Evolutionary conservation across 2,329 filamentous ascomycete genomes (phyloP).

Genomic region (Calonectria fujianensis): DNA sequence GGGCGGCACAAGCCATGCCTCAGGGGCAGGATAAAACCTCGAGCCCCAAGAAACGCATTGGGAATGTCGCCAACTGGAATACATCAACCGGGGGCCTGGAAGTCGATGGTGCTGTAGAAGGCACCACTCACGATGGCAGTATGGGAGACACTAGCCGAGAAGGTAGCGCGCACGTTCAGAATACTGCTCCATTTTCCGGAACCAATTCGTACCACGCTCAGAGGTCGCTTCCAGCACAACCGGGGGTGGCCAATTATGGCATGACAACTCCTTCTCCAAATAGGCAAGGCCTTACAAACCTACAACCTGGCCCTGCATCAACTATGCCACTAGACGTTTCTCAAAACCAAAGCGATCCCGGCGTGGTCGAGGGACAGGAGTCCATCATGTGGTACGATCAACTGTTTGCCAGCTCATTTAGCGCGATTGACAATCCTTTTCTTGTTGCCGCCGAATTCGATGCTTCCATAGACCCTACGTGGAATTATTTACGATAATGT

Average conservation of each 20-base stretch:
- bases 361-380: constrained; percentile 56
- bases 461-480: constrained; percentile 57
- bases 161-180: not conserved
- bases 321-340: not conserved
- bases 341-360: constrained; percentile 32
- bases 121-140: not conserved
- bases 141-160: not conserved
- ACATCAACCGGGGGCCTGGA: not conserved
- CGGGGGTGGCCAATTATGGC: not conserved
- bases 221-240: not conserved
- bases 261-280: not conserved
- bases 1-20: not conserved
- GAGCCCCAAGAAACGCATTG: constrained; percentile 32
- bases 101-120: not conserved
- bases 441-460: constrained; percentile 59
- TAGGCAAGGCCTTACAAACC: not conserved
- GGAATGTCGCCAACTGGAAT: not conserved
- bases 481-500: constrained; percentile 54
- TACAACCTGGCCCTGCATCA: constrained; percentile 5
- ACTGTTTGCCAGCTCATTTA: constrained; percentile 59
- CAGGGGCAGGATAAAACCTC: constrained; percentile 15
- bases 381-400: constrained; percentile 61
- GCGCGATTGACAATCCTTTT: constrained; percentile 59
- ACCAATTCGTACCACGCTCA: not conserved
- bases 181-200: not conserved